Evolutionary conservation across 2,329 filamentous ascomycete genomes (phyloP).

Genomic region (Alternaria dauci): DNA sequence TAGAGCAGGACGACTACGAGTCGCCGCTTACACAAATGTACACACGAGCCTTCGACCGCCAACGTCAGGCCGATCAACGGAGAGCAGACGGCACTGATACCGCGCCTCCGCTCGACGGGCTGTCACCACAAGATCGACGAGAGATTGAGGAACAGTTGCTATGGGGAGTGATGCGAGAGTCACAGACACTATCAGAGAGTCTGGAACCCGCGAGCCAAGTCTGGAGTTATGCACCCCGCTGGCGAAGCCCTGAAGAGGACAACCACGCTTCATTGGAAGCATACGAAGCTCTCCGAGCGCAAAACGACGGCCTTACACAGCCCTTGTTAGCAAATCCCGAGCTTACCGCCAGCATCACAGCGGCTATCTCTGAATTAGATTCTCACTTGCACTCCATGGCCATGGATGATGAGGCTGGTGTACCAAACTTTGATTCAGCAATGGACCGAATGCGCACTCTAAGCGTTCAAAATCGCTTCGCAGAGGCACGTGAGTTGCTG

Average conservation of each 20-base stretch:
- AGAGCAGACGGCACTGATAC: slow-evolving; percentile 33
- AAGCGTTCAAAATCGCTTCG: background rate
- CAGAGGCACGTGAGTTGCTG: slow-evolving; percentile 8
- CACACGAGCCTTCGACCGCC: slow-evolving; percentile 54
- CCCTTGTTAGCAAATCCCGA: background rate
- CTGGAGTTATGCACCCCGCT: slow-evolving; percentile 30
- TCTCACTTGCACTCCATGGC: background rate
- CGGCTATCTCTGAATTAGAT: background rate
- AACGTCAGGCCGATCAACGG: slow-evolving; percentile 53
- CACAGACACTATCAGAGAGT: slow-evolving; percentile 19
- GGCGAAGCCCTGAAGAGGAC: background rate
- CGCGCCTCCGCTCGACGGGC: slow-evolving; percentile 29
- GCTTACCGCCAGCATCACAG: background rate
- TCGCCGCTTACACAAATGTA: slow-evolving; percentile 60
- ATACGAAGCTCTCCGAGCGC: background rate
- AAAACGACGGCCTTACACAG: background rate
- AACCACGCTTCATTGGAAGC: background rate
- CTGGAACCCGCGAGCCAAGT: slow-evolving; percentile 30
- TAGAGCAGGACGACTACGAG: slow-evolving; percentile 58
- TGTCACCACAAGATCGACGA: slow-evolving; percentile 37
- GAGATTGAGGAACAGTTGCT: slow-evolving; percentile 46
- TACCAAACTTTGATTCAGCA: background rate
- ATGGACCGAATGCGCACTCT: slow-evolving; percentile 1
- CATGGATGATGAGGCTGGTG: background rate
- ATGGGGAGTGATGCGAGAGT: slow-evolving; percentile 45